Evolutionary conservation across 805 yeast genomes (phyloP), one percentile per base, ranked within the genome.

Genomic region (Lipomyces starkeyi): DNA sequence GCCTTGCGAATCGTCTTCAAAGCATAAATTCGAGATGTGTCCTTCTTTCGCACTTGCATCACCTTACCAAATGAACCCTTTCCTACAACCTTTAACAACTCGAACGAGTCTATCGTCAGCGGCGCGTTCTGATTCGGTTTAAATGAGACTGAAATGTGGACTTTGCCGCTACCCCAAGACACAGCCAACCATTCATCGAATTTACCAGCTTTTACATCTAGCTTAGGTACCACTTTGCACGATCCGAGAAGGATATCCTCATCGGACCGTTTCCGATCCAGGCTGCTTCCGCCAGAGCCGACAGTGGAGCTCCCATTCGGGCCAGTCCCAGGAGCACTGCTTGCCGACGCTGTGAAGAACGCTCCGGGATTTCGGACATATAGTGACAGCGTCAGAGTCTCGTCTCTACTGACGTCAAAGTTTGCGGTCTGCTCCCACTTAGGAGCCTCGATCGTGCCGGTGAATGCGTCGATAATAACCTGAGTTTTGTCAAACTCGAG

Each of bases 61-160:
- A 95, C 99, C 80, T 95, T 95, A 62, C 99, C 99, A 78, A 95
- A 95, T 9, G 98, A 93, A 7, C 99, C 99, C 78, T 95, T 95
- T 49, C 99, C 99, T 64, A 95, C 92, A 27, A 95, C 99, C 79
- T 95, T 95, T 73, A 95, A 84, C 62, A 95, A 81, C 74, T 93
- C 97, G 80, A 95, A 94, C 76, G 94, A 97, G 66, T 93, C 97
- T 73, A 95, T 92, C 0, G 92, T 83, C 60, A 95, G 82, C 61
- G 90, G 89, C 71, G 88, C 86, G 76, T 86, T 86, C 71, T 80
- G 85, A 63, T 85, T 82, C 22, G 92, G 90, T 78, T 88, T 88
- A 79, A 86, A 90, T 75, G 89, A 92, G 43, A 90, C 83, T 27
- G 89, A 83, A 34, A 91, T 76, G 75, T 87, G 75, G 29, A 78